phyloP scores from a whole-genome alignment of 2,329 filamentous ascomycete species.

The Pseudogymnoascus sp. region DNA sequence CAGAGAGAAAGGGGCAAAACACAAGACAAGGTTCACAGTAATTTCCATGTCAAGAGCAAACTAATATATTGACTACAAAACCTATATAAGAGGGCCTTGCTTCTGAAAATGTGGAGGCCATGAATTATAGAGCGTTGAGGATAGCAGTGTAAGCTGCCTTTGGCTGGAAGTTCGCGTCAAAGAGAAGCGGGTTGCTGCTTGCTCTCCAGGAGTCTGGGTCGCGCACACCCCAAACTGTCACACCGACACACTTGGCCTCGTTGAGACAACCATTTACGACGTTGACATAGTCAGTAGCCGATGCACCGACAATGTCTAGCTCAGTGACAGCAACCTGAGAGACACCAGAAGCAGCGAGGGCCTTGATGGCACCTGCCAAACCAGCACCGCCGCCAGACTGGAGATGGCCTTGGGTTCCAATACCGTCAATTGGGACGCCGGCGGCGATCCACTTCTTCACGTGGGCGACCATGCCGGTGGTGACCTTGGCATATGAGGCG shows the following conservation, averaged over 20 bases:
- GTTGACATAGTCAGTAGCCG: slow-evolving; percentile 34
- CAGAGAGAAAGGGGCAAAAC: not conserved
- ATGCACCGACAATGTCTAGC: slow-evolving; percentile 46
- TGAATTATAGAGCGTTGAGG: slow-evolving; percentile 15
- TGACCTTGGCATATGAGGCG: slow-evolving; percentile 47
- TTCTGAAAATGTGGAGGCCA: not conserved
- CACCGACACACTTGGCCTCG: slow-evolving; percentile 14
- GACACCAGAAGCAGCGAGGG: slow-evolving; percentile 40
- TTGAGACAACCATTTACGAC: slow-evolving; percentile 14
- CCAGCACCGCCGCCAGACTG: slow-evolving; percentile 11
- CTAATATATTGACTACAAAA: not conserved
- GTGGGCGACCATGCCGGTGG: slow-evolving; percentile 35
- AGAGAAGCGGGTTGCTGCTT: slow-evolving; percentile 44
- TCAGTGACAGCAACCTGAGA: slow-evolving; percentile 54
- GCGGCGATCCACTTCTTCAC: slow-evolving; percentile 48
- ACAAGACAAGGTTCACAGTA: not conserved
- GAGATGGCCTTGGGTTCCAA: slow-evolving; percentile 36
- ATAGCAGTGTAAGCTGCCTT: slow-evolving; percentile 45
- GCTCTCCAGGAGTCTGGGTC: slow-evolving; percentile 45
- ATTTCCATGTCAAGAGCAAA: not conserved
- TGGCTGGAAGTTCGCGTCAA: slow-evolving; percentile 43
- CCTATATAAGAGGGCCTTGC: not conserved
- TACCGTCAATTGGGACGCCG: slow-evolving; percentile 55
- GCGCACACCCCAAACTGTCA: slow-evolving; percentile 25
- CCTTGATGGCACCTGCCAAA: slow-evolving; percentile 15